A percentile compares a stretch with the other conserved stretches of the same genome.
Conservation (phyloP, 306 rosid genomes). For the Sicyos edulis region DNA sequence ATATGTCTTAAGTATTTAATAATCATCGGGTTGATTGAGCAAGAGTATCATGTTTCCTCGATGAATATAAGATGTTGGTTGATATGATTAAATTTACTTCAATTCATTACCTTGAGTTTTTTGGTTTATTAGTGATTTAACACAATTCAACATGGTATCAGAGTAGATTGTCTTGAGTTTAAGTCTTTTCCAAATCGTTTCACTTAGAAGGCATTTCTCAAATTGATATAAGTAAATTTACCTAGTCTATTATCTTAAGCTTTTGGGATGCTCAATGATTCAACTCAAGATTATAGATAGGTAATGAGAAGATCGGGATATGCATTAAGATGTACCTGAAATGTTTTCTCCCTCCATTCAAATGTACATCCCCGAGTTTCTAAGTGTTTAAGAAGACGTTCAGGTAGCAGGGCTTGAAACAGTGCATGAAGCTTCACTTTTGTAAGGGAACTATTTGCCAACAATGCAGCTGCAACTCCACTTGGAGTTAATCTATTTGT, state of each 20-base stretch:
- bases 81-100: too few species aligned
- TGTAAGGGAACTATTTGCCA: constrained; percentile 60
- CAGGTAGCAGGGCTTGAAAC: constrained; percentile 48
- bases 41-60: not conserved
- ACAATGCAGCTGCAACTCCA: constrained; percentile 72
- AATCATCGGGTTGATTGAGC: not conserved
- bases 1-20: too few species aligned
- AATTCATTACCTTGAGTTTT: too few species aligned
- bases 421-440: constrained; percentile 85
- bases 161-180: too few species aligned
- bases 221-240: too few species aligned
- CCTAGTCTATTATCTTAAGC: too few species aligned
- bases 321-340: constrained; percentile 44
- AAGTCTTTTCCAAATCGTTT: too few species aligned
- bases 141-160: too few species aligned
- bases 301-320: not conserved
- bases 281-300: not conserved
- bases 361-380: constrained; percentile 79
- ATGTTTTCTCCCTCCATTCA: constrained; percentile 84
- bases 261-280: too few species aligned
- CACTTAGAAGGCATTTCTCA: too few species aligned
- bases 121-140: too few species aligned
- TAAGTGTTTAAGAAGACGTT: constrained; percentile 53
- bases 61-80: not conserved
- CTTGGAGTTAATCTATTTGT: constrained; percentile 56